These are phyloP conservation scores for Candida yuanshanica DNA, from an alignment of 805 yeast species.

Conservation along the genomic window DNA sequence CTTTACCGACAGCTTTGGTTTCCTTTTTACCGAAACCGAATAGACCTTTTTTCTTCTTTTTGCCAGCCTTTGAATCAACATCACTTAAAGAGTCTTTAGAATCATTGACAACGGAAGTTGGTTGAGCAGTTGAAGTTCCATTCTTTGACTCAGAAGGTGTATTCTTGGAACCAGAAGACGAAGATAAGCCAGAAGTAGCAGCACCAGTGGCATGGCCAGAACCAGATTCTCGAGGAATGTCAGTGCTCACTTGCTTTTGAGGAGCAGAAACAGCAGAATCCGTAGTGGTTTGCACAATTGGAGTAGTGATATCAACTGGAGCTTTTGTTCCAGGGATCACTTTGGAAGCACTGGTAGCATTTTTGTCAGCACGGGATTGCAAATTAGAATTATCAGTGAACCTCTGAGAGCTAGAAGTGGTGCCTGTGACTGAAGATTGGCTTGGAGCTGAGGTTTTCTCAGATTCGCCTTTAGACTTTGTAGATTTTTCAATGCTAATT, in stretches of 20 bases:
- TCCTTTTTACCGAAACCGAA: conserved; percentile 9
- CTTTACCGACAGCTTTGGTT: conserved; percentile 5
- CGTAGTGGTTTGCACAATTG: not conserved
- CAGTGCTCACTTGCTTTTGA: conserved; percentile 1
- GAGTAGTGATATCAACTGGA: not conserved
- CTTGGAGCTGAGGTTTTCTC: not conserved
- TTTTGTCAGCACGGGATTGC: conserved; percentile 4
- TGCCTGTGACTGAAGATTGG: not conserved
- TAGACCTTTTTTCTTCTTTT: conserved; percentile 3
- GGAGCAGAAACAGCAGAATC: conserved; percentile 1
- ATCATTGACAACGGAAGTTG: not conserved
- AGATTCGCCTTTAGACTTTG: not conserved
- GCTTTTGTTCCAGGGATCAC: conserved; percentile 11
- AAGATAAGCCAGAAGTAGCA: not conserved
- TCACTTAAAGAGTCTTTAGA: not conserved
- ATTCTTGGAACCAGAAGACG: not conserved
- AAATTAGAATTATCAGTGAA: conserved; percentile 6
- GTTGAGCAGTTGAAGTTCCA: not conserved
- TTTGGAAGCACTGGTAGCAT: conserved; percentile 18
- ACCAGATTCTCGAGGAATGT: conserved; percentile 1
- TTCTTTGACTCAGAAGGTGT: not conserved
- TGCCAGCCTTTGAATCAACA: not conserved
- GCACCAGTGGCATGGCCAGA: conserved; percentile 8
- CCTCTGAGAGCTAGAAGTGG: conserved; percentile 11
- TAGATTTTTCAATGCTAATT: not conserved